Percentiles rank a stretch among this genome's conserved stretches.
phyloP scores from a whole-genome alignment of 495 filamentous ascomycete genomes.

The Xylaria longipes region DNA sequence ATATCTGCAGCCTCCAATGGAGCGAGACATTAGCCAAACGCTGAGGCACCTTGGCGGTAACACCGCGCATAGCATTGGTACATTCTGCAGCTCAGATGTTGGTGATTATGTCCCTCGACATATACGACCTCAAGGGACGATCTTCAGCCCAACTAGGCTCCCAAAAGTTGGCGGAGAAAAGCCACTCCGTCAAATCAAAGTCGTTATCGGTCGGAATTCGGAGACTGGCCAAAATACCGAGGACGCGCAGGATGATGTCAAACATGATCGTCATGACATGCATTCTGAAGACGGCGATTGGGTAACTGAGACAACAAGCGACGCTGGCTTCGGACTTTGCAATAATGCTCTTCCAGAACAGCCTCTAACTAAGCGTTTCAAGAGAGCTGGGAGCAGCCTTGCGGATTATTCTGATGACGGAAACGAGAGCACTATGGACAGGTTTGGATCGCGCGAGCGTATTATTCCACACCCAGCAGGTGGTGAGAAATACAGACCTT shows the following conservation, averaged over 20 bases:
- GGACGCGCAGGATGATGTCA: neutral
- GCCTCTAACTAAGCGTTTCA: constrained; percentile 18
- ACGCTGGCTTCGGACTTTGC: constrained; percentile 31
- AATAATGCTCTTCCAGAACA: neutral
- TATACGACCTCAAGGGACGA: neutral
- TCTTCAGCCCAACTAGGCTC: constrained; percentile 3
- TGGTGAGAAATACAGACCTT: constrained; percentile 3
- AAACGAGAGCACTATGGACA: constrained; percentile 19
- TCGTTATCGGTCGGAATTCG: constrained; percentile 4
- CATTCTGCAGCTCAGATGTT: neutral
- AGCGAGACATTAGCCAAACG: constrained; percentile 33
- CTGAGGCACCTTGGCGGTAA: constrained; percentile 25
- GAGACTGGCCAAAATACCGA: neutral
- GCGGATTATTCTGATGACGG: constrained; percentile 45
- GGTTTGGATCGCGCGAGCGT: constrained; percentile 32
- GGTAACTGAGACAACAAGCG: constrained; percentile 38
- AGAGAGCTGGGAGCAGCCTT: constrained; percentile 47
- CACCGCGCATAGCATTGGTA: neutral
- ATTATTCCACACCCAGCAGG: constrained; percentile 37
- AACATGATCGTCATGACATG: neutral
- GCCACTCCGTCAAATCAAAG: constrained; percentile 9
- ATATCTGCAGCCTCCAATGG: constrained; percentile 19
- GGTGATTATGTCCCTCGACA: neutral
- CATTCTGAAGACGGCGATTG: constrained; percentile 32
- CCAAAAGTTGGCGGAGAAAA: neutral